Conservation (phyloP, 148 eudicot species). For the Chenopodium album region DNA sequence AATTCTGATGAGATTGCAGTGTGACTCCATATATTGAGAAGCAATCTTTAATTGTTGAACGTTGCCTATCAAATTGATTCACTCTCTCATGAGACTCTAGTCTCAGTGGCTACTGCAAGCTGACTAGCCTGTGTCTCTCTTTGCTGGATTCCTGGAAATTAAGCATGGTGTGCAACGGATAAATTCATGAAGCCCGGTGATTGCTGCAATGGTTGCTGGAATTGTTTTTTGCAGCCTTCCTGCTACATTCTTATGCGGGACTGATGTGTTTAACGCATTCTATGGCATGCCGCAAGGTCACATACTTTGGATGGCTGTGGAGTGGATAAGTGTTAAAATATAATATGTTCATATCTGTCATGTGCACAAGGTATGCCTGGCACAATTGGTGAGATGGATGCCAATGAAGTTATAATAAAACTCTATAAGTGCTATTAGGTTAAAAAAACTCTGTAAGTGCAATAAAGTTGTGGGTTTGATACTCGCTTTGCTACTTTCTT, state of each 20-base stretch:
- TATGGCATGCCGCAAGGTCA: not conserved
- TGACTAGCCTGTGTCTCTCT: not conserved
- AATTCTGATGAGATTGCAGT: constrained; percentile 6
- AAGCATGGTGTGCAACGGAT: not conserved
- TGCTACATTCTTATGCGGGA: not conserved
- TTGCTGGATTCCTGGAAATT: not conserved
- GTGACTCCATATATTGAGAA: not conserved
- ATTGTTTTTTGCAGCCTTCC: not conserved
- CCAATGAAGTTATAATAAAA: no score
- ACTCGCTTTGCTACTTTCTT: not conserved
- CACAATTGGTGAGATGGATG: not conserved
- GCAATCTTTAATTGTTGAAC: not conserved
- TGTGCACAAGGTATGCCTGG: not conserved
- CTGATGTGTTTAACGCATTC: not conserved
- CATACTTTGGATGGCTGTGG: not conserved
- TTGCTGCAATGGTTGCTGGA: not conserved
- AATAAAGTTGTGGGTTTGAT: not conserved
- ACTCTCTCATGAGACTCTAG: not conserved
- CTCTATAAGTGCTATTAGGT: no score
- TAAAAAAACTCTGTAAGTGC: not conserved
- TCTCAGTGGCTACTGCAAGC: not conserved
- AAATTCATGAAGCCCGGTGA: not conserved
- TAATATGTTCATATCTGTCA: not conserved
- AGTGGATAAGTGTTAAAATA: not conserved
- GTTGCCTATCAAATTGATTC: not conserved